Percentiles rank a stretch among this genome's conserved stretches.
Evolutionary conservation across 2,329 filamentous ascomycete species (phyloP).

Genomic region (Cercospora zeae-maydis): DNA sequence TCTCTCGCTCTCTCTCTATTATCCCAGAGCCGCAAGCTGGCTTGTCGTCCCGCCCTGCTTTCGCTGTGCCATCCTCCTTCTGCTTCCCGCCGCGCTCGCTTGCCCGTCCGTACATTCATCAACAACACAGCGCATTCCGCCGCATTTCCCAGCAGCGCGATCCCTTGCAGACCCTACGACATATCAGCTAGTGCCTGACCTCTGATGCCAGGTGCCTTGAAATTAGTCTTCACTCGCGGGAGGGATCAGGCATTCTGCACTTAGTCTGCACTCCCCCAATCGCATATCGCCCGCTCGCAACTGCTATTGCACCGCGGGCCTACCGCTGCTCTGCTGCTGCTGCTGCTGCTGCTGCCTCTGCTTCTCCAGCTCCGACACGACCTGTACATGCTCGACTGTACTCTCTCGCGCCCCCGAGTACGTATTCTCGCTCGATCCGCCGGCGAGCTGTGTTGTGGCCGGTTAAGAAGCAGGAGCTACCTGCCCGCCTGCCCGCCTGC

Average conservation of each 20-base stretch:
- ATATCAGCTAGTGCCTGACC: slow-evolving; percentile 6
- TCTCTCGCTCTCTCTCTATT: not conserved
- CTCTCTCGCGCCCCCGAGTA: not conserved
- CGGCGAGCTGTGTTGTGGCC: not conserved
- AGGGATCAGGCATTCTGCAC: slow-evolving; percentile 29
- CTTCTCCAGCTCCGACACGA: not conserved
- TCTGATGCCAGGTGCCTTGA: slow-evolving; percentile 15
- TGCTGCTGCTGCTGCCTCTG: not conserved
- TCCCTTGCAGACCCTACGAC: slow-evolving; percentile 17
- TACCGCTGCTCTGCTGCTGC: not conserved
- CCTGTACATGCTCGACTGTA: slow-evolving; percentile 5
- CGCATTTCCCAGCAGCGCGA: slow-evolving; percentile 17
- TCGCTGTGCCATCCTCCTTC: not conserved
- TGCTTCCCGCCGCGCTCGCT: not conserved
- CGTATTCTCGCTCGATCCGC: not conserved
- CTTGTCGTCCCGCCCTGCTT: slow-evolving; percentile 2
- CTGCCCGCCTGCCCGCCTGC: not conserved
- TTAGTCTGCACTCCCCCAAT: slow-evolving; percentile 23
- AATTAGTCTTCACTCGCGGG: slow-evolving; percentile 22
- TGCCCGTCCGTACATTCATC: not conserved
- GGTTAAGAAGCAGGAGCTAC: not conserved
- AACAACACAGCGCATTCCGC: slow-evolving; percentile 18
- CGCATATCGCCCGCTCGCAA: slow-evolving; percentile 23
- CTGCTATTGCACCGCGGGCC: slow-evolving; percentile 16
- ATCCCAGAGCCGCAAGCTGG: slow-evolving; percentile 8